phyloP scores from a whole-genome alignment of 1,284 basidiomycete species.

The Ceraceosorus guamensis region DNA sequence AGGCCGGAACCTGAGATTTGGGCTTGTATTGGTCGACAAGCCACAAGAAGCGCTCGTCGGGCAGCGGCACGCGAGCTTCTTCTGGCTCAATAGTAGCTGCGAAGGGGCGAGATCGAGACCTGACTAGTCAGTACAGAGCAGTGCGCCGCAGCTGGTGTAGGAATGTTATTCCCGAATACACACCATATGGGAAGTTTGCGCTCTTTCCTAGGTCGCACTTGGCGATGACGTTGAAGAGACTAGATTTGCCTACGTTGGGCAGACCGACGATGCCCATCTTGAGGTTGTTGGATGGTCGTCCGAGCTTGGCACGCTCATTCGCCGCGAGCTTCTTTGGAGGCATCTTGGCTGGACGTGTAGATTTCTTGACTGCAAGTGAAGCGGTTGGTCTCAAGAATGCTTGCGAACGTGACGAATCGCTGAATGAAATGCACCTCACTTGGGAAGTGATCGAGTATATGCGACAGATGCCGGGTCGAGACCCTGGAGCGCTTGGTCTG shows the following conservation, averaged over 20 bases:
- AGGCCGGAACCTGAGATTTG: conserved; percentile 76
- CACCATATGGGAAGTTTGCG: conserved; percentile 87
- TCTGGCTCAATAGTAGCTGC: conserved; percentile 66
- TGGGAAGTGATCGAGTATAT: no score
- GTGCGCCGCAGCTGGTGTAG: neutral
- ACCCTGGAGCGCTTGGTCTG: no score
- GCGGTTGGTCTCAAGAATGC: no score
- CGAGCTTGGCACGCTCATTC: conserved; percentile 40
- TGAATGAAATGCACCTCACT: no score
- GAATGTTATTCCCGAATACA: neutral
- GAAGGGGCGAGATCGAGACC: neutral
- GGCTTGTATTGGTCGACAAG: conserved; percentile 87
- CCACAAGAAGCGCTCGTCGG: conserved; percentile 91
- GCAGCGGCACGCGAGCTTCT: conserved; percentile 86
- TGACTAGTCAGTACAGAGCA: no score
- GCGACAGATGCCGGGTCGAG: no score
- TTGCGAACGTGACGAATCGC: no score
- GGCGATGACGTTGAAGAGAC: conserved; percentile 72
- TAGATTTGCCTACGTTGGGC: conserved; percentile 47
- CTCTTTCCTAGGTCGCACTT: conserved; percentile 83
- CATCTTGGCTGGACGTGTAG: conserved; percentile 20
- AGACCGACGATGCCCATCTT: conserved; percentile 48
- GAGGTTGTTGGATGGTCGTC: conserved; percentile 46
- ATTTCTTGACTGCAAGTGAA: no score
- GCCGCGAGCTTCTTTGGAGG: conserved; percentile 36